These are phyloP conservation scores for Aspergillus niger DNA, from an alignment of 2,329 filamentous ascomycete species.

Conservation along the genomic window DNA sequence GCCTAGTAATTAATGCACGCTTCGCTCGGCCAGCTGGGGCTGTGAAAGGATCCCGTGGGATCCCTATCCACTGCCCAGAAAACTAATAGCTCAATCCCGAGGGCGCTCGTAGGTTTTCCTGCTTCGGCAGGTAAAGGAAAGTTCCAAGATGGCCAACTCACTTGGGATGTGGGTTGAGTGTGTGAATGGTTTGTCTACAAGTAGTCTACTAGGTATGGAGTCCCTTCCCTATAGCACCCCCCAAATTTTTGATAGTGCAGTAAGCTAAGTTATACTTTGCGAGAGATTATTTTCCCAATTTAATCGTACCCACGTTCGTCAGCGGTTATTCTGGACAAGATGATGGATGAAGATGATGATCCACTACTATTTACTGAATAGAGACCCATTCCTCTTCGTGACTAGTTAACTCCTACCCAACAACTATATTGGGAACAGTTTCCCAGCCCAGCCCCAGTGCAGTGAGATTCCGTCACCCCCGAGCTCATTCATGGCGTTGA, in stretches of 20 bases:
- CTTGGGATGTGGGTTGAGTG: neutral
- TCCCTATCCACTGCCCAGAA: neutral
- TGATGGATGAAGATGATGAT: neutral
- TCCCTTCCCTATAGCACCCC: too few relatives aligned
- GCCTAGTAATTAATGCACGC: neutral
- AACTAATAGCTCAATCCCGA: neutral
- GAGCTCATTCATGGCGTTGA: neutral
- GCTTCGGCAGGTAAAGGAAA: neutral
- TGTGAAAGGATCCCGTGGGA: slow-evolving; percentile 2
- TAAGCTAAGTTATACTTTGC: too few relatives aligned
- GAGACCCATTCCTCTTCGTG: neutral
- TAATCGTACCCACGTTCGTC: neutral
- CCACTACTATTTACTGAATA: neutral
- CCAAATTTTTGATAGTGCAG: too few relatives aligned
- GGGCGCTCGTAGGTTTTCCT: neutral
- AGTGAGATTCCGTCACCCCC: slow-evolving; percentile 1
- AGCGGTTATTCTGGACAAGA: neutral
- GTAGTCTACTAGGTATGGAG: too few relatives aligned
- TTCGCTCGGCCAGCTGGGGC: neutral
- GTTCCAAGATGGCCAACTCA: neutral
- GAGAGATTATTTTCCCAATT: neutral
- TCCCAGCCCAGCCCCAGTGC: neutral
- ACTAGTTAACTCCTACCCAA: neutral
- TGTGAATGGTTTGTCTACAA: too few relatives aligned
- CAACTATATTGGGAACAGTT: neutral